Base-by-base conservation (phyloP, 441 rosid species). In the Hura crepitans region DNA sequence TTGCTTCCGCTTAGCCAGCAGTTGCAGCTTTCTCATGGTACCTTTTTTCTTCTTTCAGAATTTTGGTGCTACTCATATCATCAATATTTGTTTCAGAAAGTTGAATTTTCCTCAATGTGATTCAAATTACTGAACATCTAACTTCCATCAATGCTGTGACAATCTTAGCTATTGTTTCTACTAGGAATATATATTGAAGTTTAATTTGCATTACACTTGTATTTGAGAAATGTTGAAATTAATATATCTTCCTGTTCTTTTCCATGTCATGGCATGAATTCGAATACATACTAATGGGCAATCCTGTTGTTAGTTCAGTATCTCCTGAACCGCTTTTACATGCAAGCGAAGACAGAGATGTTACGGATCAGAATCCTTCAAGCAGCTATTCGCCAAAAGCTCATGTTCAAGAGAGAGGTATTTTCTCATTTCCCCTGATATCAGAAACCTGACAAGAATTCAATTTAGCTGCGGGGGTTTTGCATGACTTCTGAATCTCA, bases 1-100 rank as follows among this genome's bases (percentile, higher is more conserved):
- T 78, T 79, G 22, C 86, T 87, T 62, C 95, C 86, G 7, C 88
- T 87, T 15, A 80, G 79, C 70, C 74, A 70, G 72, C 72, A 71
- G 69, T 58, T 91, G 68, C 86, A 80, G 77, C 81, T 84, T 30
- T 75, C 85, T 67, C 65, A 85, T 81, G 97, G 98, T 91, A 75
- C 45, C 18, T 25, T 53, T 55, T 70, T 13, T n/a, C n/a, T n/a
- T n/a, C n/a, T n/a, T n/a, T n/a, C n/a, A n/a, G n/a, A n/a, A n/a
- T 0, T 13, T 20, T 61, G 18, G 5, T 14, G 7, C 1, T 35
- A 7, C 22, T 12, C 28, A 18, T 18, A 49, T 56, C 61, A 5
- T 18, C 31, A n/a, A n/a, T n/a, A 18, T 35, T 17, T 59, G 13
- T 6, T 59, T 17, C n/a, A 30, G 22, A 30, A 28, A 57, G 39